phyloP scores from a whole-genome alignment of 208 protist genomes.

The Wallacemonas rigidus region DNA sequence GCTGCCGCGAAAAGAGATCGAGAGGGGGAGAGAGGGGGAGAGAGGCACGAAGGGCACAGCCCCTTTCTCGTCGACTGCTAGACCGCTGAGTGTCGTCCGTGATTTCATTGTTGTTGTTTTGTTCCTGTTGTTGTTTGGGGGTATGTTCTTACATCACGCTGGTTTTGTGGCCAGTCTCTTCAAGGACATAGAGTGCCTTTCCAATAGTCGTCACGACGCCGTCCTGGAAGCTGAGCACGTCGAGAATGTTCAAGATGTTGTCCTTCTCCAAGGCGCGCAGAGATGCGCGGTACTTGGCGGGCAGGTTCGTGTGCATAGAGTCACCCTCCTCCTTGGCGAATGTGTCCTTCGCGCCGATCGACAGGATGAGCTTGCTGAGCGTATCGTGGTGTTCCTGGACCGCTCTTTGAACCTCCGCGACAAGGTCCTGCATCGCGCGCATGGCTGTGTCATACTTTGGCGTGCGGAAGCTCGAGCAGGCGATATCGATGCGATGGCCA shows the following conservation, averaged over 20 bases:
- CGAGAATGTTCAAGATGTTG: conserved; percentile 74
- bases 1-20: neutral
- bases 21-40: neutral
- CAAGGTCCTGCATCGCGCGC: conserved; percentile 65
- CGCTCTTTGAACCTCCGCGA: conserved; percentile 54
- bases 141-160: conserved; percentile 42
- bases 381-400: conserved; percentile 78
- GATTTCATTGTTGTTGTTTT: neutral
- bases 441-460: conserved; percentile 81
- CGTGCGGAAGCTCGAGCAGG: conserved; percentile 57
- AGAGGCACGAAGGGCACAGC: neutral
- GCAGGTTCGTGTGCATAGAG: conserved; percentile 85
- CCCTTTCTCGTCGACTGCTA: too few species aligned
- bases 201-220: conserved; percentile 75
- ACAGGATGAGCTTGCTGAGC: conserved; percentile 71
- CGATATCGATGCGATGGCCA: conserved; percentile 64
- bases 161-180: conserved; percentile 50
- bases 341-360: conserved; percentile 77
- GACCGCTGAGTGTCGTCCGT: too few species aligned
- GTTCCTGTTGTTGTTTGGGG: neutral
- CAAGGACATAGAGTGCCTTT: conserved; percentile 75
- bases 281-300: conserved; percentile 58
- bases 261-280: conserved; percentile 76
- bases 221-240: conserved; percentile 83
- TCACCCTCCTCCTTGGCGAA: conserved; percentile 63